Evolutionary conservation across 495 filamentous ascomycete genomes (phyloP).

Genomic region (Aspergillus sclerotioniger): DNA sequence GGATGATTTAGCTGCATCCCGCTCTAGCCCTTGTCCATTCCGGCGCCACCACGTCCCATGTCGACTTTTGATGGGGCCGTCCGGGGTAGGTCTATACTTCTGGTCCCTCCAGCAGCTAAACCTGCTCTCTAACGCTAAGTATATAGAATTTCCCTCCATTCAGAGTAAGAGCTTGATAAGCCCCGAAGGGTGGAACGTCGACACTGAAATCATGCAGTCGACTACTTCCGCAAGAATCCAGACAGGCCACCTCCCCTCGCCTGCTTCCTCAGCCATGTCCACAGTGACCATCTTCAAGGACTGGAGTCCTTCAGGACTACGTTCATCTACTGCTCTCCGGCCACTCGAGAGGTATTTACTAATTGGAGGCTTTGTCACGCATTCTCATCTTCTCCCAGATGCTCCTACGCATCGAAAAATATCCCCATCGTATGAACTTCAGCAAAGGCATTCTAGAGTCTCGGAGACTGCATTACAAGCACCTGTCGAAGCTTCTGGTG

Average conservation of each 20-base stretch:
- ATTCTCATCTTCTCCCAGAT: constrained; percentile 34
- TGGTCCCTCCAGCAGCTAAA: constrained; percentile 8
- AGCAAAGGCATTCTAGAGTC: constrained; percentile 73
- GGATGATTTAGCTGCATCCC: neutral
- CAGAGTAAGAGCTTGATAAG: constrained; percentile 26
- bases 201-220: constrained; percentile 50
- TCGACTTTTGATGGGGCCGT: constrained; percentile 80
- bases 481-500: constrained; percentile 67
- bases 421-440: constrained; percentile 76
- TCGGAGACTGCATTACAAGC: constrained; percentile 66
- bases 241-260: constrained; percentile 64
- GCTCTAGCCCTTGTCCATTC: neutral
- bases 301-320: constrained; percentile 73
- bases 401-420: constrained; percentile 71
- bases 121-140: constrained; percentile 12
- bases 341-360: constrained; percentile 66
- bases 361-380: neutral
- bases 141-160: constrained; percentile 42
- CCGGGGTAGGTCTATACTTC: constrained; percentile 38
- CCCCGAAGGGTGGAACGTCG: neutral
- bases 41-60: constrained; percentile 44
- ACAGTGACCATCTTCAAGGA: constrained; percentile 86
- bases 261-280: constrained; percentile 90
- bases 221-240: constrained; percentile 71
- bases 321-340: constrained; percentile 87